Conservation (phyloP, 2,329 filamentous ascomycete species). For the Helminthosporium solani region DNA sequence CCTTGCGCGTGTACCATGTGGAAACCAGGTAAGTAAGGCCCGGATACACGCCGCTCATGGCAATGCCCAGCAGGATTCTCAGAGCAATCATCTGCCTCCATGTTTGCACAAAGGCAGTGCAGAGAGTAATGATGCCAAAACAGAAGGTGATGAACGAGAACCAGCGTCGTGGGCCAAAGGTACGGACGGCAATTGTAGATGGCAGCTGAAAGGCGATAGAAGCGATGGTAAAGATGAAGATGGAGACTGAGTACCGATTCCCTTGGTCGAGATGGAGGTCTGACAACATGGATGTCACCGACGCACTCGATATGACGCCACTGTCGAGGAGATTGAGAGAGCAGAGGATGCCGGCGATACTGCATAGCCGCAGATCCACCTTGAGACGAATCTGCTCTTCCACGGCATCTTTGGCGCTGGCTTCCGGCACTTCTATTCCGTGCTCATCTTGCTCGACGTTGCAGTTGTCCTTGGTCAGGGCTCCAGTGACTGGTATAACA, state of each 20-base stretch:
- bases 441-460: constrained; percentile 1
- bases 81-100: constrained; percentile 71
- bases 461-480: constrained; percentile 1
- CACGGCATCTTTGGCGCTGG: constrained; percentile 27
- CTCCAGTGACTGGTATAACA: constrained; percentile 4
- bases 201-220: constrained; percentile 69
- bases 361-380: constrained; percentile 67
- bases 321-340: constrained; percentile 69
- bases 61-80: constrained; percentile 64
- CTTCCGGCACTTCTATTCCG: background rate
- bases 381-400: constrained; percentile 59
- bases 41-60: constrained; percentile 53
- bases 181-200: constrained; percentile 65
- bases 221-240: constrained; percentile 72
- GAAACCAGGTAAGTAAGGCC: constrained; percentile 56
- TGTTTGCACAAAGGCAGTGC: constrained; percentile 66
- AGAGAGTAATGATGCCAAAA: constrained; percentile 66
- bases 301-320: constrained; percentile 68
- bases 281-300: constrained; percentile 66
- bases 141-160: constrained; percentile 60
- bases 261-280: constrained; percentile 63
- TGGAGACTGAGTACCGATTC: constrained; percentile 67
- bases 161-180: constrained; percentile 64
- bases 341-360: constrained; percentile 69
- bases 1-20: constrained; percentile 64